phyloP scores from a whole-genome alignment of 1,139 yeast species.

The Geotrichum europaeum region DNA sequence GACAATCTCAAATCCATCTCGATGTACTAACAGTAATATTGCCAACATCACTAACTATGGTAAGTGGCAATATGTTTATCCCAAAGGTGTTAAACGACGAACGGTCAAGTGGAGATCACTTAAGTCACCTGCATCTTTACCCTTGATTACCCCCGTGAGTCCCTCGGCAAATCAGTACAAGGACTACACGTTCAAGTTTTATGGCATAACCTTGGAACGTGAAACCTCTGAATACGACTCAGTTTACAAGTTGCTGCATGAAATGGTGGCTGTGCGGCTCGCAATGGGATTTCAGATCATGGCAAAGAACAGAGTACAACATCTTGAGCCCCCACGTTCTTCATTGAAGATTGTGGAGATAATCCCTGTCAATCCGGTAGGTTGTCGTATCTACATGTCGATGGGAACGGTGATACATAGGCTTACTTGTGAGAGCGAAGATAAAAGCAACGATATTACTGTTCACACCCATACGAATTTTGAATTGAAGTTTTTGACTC shows the following conservation, averaged over 20 bases:
- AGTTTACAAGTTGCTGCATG: slow-evolving; percentile 63
- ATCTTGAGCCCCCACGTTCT: slow-evolving; percentile 64
- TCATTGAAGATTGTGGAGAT: slow-evolving; percentile 37
- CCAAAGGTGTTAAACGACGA: slow-evolving; percentile 57
- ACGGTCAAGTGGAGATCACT: slow-evolving; percentile 87
- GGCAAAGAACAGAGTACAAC: slow-evolving; percentile 58
- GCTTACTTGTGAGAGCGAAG: slow-evolving; percentile 62
- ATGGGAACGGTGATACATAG: slow-evolving; percentile 82
- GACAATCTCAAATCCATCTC: slow-evolving; percentile 30
- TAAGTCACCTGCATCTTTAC: slow-evolving; percentile 89
- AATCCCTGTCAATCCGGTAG: slow-evolving; percentile 43
- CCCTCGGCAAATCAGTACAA: slow-evolving; percentile 62
- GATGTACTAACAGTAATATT: slow-evolving; percentile 22
- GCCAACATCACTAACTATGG: slow-evolving; percentile 40
- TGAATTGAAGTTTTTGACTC: slow-evolving; percentile 23
- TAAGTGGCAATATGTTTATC: slow-evolving; percentile 88
- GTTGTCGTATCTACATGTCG: slow-evolving; percentile 64
- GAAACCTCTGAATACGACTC: slow-evolving; percentile 50
- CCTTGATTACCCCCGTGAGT: slow-evolving; percentile 69
- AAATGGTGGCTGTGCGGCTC: slow-evolving; percentile 79
- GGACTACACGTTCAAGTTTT: slow-evolving; percentile 47
- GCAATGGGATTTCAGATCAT: slow-evolving; percentile 89
- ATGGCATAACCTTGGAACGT: slow-evolving; percentile 54
- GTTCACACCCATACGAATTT: slow-evolving; percentile 61
- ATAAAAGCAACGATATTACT: slow-evolving; percentile 41